phyloP scores from a whole-genome alignment of 202 grass and related monocot species.

The Eragrostis tef region DNA sequence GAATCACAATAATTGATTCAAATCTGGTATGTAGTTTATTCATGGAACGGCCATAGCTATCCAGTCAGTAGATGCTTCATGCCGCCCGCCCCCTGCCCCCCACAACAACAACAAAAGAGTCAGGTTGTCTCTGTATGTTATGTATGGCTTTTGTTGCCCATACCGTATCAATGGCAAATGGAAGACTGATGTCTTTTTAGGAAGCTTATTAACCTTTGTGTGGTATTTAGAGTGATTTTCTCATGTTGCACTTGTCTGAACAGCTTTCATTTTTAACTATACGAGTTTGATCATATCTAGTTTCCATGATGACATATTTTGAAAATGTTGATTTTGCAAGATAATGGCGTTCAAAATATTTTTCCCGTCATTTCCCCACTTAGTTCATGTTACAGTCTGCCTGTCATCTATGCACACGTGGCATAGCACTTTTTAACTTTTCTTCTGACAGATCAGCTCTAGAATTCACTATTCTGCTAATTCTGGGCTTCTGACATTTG shows the following conservation, averaged over 20 bases:
- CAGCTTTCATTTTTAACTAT: not conserved
- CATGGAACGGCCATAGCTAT: constrained; percentile 5
- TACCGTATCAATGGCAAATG: not conserved
- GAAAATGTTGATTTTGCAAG: not conserved
- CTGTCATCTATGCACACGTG: constrained; percentile 35
- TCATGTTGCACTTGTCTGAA: not conserved
- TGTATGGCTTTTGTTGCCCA: not conserved
- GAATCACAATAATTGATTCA: constrained; percentile 4
- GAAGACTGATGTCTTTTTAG: not conserved
- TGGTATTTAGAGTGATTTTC: too few relatives aligned
- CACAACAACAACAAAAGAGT: too few relatives aligned
- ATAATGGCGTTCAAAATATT: not conserved
- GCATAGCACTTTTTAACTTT: not conserved
- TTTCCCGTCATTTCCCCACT: too few relatives aligned
- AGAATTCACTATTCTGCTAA: constrained; percentile 30
- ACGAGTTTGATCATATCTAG: not conserved
- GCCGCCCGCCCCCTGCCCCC: too few relatives aligned
- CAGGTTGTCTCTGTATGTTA: too few relatives aligned
- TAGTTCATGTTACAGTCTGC: not conserved
- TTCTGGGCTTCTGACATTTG: constrained; percentile 37
- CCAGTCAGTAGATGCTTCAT: not conserved
- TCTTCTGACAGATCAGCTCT: constrained; percentile 31
- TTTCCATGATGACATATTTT: not conserved
- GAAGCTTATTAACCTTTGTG: not conserved
- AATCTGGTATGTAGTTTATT: not conserved